phyloP scores from a whole-genome alignment of 2,329 filamentous ascomycete species.

The Rutstroemia sp. region DNA sequence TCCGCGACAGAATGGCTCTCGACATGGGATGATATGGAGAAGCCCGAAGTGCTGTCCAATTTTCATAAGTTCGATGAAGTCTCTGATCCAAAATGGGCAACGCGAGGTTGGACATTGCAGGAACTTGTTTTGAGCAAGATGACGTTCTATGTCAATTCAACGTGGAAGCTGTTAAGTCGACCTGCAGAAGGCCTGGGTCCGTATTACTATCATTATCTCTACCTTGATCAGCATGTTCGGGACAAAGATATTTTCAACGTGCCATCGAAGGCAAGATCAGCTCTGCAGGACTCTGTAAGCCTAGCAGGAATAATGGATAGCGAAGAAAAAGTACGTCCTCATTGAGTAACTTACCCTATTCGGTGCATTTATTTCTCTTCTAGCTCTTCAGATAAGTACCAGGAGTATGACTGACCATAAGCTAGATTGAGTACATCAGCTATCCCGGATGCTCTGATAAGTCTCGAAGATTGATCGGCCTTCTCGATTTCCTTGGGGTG shows the following conservation, averaged over 20 bases:
- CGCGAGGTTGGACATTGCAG: constrained; percentile 29
- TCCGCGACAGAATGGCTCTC: constrained; percentile 19
- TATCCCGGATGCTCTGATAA: constrained; percentile 5
- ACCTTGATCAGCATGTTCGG: constrained; percentile 20
- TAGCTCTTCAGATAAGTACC: background rate
- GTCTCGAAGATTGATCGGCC: constrained; percentile 8
- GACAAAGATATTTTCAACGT: background rate
- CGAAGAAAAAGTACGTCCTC: constrained; percentile 1
- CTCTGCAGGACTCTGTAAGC: background rate
- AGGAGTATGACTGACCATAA: background rate
- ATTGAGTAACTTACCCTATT: background rate
- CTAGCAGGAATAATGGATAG: constrained; percentile 8
- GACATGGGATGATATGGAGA: constrained; percentile 21
- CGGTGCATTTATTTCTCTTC: background rate
- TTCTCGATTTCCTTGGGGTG: constrained; percentile 9
- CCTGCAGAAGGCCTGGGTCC: constrained; percentile 27
- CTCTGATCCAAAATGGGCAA: constrained; percentile 24
- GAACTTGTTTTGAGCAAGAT: constrained; percentile 31
- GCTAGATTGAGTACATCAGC: constrained; percentile 9
- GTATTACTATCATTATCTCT: constrained; percentile 29
- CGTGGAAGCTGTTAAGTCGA: constrained; percentile 25
- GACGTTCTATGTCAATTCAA: constrained; percentile 30
- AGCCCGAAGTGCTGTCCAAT: constrained; percentile 11
- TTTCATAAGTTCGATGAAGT: constrained; percentile 19
- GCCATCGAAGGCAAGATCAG: background rate